Base-by-base conservation (phyloP, 2,329 filamentous ascomycete species). In the Pezicula radicicola region DNA sequence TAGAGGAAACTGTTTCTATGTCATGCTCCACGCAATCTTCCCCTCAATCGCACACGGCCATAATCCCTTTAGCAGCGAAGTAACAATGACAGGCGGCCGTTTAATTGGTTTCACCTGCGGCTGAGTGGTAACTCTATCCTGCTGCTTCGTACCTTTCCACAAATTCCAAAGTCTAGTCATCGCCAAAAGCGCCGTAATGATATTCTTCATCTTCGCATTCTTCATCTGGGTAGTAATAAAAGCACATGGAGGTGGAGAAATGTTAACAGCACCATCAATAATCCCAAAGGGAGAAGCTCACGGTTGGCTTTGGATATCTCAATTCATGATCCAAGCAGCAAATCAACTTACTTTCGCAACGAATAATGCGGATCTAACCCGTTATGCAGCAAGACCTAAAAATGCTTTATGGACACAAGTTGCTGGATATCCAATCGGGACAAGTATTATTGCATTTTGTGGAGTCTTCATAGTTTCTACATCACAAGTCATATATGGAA, bases 131-230 rank as follows among this genome's bases (percentile, higher is more conserved):
- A 40, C 37, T 5, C 2, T 40, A 6, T 40, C 9, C 15, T 40
- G 37, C 19, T 40, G 37, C 37, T 40, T 40, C 37, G 37, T 40
- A 10, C 37, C 37, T 2, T 21, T 21, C 6, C 15, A 40, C 19
- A 40, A 40, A 18, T 40, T 40, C 15, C 19, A 16, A 16, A 16
- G 37, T 5, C 59, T 81, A 47, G 79, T 80, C 58, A 71, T 76
- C 49, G 53, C 75, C 56, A 78, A 78, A 65, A 61, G 73, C 0
- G 53, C 73, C 13, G 13, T 49, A 21, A 40, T 49, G 18, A 15
- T 36, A 15, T n/a, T 49, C 15, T 41, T 28, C 37, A 33, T 30
- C 21, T n/a, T 49, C 28, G 37, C 47, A 15, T 19, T 49, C 10
- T 49, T 49, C 47, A 42, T 8, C 21, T 49, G 47, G 47, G 25